phyloP scores from a whole-genome alignment of 257 asterid species.

The Fraxinus excelsior region DNA sequence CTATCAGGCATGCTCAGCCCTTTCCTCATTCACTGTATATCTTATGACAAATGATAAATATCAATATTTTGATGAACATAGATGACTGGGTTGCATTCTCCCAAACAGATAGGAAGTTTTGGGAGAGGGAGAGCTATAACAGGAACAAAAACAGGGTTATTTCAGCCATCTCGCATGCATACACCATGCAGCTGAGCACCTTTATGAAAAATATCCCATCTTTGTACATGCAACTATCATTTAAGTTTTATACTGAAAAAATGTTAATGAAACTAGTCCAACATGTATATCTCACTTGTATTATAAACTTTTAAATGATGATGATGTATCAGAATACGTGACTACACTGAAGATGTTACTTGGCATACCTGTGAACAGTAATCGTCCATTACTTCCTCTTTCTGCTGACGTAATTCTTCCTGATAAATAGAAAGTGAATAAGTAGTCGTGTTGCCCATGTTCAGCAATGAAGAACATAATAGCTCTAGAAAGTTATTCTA shows the following conservation, averaged over 20 bases:
- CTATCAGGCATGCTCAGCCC: slow-evolving; percentile 1
- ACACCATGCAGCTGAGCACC: background rate
- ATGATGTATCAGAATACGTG: slow-evolving; percentile 9
- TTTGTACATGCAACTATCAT: slow-evolving; percentile 12
- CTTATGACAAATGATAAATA: background rate
- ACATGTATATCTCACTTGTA: slow-evolving; percentile 10
- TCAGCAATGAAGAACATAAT: slow-evolving; percentile 21
- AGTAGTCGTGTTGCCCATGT: slow-evolving; percentile 7
- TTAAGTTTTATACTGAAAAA: background rate
- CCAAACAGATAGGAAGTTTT: background rate
- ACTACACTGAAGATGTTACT: slow-evolving; percentile 18
- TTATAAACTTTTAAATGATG: background rate
- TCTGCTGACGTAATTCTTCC: slow-evolving; percentile 91
- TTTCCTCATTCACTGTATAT: background rate
- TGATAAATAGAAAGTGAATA: slow-evolving; percentile 34
- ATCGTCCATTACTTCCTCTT: slow-evolving; percentile 96
- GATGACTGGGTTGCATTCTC: background rate
- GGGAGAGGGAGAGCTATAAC: background rate
- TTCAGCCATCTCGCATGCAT: background rate
- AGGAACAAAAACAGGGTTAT: background rate
- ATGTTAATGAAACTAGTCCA: slow-evolving; percentile 4
- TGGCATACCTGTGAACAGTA: slow-evolving; percentile 88
- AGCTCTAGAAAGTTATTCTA: background rate
- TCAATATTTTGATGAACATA: background rate
- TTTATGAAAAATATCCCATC: background rate